Conservation (phyloP, 305 asterid genomes). For the Plantago coronopus region DNA sequence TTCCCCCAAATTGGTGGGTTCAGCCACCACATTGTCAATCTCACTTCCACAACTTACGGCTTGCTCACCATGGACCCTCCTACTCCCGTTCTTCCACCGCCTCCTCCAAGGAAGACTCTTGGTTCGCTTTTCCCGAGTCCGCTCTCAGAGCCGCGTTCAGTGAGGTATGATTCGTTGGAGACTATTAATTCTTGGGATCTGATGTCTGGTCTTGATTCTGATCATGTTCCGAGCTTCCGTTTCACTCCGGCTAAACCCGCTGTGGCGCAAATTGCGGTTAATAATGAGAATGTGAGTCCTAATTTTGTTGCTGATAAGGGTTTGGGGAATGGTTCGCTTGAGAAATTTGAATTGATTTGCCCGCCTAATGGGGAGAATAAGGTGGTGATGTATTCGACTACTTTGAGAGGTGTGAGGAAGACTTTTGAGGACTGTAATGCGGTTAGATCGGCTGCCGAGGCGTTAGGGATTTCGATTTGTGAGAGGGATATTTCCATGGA, state of each 20-base stretch:
- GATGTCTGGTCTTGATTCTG: constrained; percentile 72
- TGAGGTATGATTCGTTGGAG: constrained; percentile 37
- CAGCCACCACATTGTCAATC: constrained; percentile 88
- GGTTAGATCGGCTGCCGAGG: constrained; percentile 62
- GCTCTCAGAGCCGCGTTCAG: constrained; percentile 43
- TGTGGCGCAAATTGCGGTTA: background rate
- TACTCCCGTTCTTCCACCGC: constrained; percentile 26
- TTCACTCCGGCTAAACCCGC: constrained; percentile 24
- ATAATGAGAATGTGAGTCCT: constrained; percentile 32
- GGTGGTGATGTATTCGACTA: constrained; percentile 71
- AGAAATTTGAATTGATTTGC: constrained; percentile 43
- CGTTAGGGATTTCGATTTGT: constrained; percentile 39
- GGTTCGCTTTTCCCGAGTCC: constrained; percentile 57
- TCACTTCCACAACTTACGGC: constrained; percentile 93
- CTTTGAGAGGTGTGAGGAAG: constrained; percentile 75
- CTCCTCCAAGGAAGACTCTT: constrained; percentile 54
- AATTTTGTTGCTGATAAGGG: constrained; percentile 8
- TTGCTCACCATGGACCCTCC: constrained; percentile 66
- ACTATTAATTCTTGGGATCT: constrained; percentile 85
- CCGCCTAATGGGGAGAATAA: constrained; percentile 76
- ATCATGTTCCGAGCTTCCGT: constrained; percentile 44
- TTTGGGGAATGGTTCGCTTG: constrained; percentile 21
- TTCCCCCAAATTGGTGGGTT: constrained; percentile 67
- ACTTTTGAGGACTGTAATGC: constrained; percentile 84
- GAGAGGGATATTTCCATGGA: constrained; percentile 94